These are phyloP conservation scores for Penicillium brasilianum DNA, from an alignment of 2,329 filamentous ascomycete species.

Conservation along the genomic window DNA sequence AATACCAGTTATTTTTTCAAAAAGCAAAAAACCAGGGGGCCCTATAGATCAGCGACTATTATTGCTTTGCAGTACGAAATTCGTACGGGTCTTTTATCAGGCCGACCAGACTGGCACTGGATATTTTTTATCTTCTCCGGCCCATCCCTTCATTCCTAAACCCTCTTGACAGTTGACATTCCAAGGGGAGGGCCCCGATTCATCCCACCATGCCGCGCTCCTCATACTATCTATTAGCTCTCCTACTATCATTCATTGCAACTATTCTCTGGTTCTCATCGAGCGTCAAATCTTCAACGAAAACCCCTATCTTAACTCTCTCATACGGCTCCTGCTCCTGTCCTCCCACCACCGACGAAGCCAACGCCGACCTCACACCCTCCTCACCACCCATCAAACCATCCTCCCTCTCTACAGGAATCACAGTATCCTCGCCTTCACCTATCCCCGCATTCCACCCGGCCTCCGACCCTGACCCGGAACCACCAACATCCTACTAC, in stretches of 20 bases:
- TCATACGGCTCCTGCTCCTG: background rate
- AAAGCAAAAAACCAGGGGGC: background rate
- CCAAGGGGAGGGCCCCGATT: background rate
- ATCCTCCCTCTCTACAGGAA: background rate
- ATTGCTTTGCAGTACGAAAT: background rate
- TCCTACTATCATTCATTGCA: constrained; percentile 12
- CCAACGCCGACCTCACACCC: background rate
- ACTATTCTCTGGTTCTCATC: constrained; percentile 16
- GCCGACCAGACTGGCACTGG: background rate
- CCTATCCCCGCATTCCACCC: background rate
- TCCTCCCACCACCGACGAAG: background rate
- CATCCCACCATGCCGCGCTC: constrained; percentile 11
- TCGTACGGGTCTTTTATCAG: background rate
- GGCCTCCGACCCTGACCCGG: background rate
- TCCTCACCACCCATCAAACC: background rate
- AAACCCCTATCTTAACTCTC: constrained; percentile 2
- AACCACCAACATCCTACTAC: background rate
- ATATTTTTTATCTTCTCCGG: background rate
- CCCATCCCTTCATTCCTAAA: constrained; percentile 1
- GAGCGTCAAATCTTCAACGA: background rate
- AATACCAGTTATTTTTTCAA: too few species aligned
- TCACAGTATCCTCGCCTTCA: background rate
- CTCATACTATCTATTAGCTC: constrained; percentile 15
- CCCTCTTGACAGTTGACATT: background rate
- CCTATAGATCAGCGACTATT: background rate